Conservation (phyloP, 306 rosid genomes). For the Sophora flavescens region DNA sequence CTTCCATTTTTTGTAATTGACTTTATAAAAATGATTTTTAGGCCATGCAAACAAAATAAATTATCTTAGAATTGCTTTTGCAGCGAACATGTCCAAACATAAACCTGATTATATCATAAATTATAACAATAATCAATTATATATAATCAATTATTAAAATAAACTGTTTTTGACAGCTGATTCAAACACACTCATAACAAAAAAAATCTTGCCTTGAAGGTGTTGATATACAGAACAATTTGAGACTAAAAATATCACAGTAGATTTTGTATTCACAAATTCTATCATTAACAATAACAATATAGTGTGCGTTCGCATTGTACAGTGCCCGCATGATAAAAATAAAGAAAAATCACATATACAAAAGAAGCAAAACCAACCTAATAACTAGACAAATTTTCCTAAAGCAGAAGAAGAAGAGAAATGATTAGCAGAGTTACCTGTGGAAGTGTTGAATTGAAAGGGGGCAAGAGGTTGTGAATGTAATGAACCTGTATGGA, state of each 20-base stretch:
- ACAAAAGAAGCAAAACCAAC: background rate
- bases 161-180: too few species aligned
- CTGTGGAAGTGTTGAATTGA: background rate
- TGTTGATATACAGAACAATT: background rate
- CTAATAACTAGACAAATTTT: background rate
- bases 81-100: too few species aligned
- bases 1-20: too few species aligned
- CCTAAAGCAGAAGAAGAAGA: background rate
- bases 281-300: background rate
- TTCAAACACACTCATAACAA: background rate
- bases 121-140: too few species aligned
- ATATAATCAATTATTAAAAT: too few species aligned
- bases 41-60: too few species aligned
- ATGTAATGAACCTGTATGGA: constrained; percentile 5
- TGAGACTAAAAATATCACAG: background rate
- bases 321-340: background rate
- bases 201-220: background rate
- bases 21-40: too few species aligned
- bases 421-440: background rate
- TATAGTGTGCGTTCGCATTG: background rate
- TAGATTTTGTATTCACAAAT: background rate
- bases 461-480: background rate
- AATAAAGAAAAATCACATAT: background rate
- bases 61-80: too few species aligned
- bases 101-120: too few species aligned